Conservation (phyloP, 202 grass and related monocot genomes). For the Zizania palustris region DNA sequence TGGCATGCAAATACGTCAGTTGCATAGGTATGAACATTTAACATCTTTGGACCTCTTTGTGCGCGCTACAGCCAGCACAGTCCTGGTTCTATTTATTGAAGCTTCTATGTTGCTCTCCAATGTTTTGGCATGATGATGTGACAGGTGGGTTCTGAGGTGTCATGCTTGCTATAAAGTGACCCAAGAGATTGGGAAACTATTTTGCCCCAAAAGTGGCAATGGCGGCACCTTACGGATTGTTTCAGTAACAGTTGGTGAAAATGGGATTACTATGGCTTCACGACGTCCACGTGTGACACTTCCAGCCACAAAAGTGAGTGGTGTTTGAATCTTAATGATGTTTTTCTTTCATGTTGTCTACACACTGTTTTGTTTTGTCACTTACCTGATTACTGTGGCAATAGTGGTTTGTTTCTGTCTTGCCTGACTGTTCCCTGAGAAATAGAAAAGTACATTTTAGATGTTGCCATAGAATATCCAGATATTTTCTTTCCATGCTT, state of each 20-base stretch:
- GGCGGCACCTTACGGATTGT: slow-evolving; percentile 93
- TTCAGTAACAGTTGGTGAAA: slow-evolving; percentile 88
- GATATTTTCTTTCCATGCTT: slow-evolving; percentile 12
- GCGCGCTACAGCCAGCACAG: not conserved
- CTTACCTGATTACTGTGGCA: slow-evolving; percentile 2
- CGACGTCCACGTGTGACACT: slow-evolving; percentile 67
- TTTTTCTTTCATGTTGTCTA: not conserved
- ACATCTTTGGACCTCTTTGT: slow-evolving; percentile 4
- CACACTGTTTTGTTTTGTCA: slow-evolving; percentile 11
- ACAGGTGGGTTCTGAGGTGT: slow-evolving; percentile 98
- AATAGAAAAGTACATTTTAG: not conserved
- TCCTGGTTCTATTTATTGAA: not conserved
- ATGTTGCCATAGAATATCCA: not conserved
- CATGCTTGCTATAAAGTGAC: slow-evolving; percentile 97
- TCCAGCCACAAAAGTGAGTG: slow-evolving; percentile 88
- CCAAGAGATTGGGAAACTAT: slow-evolving; percentile 95
- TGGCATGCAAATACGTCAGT: slow-evolving; percentile 88
- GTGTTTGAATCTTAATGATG: not conserved
- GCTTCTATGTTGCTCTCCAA: not conserved
- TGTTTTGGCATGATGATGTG: slow-evolving; percentile 14
- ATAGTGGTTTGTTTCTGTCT: slow-evolving; percentile 14
- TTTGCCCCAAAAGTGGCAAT: slow-evolving; percentile 97
- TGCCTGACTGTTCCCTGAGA: not conserved
- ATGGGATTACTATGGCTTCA: slow-evolving; percentile 87
- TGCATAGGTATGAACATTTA: slow-evolving; percentile 66